phyloP scores from a whole-genome alignment of 176 grass and related monocot genomes.

The Cenchrus purpureus region DNA sequence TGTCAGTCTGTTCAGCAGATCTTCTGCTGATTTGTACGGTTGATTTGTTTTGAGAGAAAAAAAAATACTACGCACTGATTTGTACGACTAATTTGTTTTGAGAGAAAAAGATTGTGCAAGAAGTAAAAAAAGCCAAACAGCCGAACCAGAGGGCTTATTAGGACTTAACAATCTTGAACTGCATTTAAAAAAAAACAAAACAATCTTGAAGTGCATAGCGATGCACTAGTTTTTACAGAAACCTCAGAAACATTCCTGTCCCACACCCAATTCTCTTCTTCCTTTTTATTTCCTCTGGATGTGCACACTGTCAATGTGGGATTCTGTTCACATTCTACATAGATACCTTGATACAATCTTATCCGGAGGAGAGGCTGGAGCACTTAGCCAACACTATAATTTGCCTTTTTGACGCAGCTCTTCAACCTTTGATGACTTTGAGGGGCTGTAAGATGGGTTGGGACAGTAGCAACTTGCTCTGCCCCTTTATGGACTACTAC shows the following conservation, averaged over 20 bases:
- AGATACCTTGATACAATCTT: constrained; percentile 35
- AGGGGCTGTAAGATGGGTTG: background rate
- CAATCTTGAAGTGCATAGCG: background rate
- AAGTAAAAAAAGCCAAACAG: no score
- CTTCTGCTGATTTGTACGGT: no score
- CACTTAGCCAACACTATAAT: constrained; percentile 26
- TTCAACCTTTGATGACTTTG: constrained; percentile 12
- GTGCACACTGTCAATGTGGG: background rate
- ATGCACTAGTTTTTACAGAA: background rate
- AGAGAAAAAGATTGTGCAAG: no score
- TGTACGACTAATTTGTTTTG: no score
- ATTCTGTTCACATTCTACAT: constrained; percentile 17
- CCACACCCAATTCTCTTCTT: background rate
- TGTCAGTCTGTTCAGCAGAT: no score
- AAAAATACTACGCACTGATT: no score
- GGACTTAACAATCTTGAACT: no score
- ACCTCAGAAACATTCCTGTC: background rate
- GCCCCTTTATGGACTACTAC: background rate
- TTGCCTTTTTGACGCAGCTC: constrained; percentile 29
- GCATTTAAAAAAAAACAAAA: background rate
- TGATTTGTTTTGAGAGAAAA: no score
- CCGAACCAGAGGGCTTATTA: no score
- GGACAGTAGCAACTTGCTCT: constrained; percentile 14
- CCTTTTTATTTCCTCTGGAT: no score
- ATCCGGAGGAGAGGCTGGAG: constrained; percentile 19